phyloP scores from a whole-genome alignment of 176 grass and related monocot genomes.

The Urochloa ruziziensis region DNA sequence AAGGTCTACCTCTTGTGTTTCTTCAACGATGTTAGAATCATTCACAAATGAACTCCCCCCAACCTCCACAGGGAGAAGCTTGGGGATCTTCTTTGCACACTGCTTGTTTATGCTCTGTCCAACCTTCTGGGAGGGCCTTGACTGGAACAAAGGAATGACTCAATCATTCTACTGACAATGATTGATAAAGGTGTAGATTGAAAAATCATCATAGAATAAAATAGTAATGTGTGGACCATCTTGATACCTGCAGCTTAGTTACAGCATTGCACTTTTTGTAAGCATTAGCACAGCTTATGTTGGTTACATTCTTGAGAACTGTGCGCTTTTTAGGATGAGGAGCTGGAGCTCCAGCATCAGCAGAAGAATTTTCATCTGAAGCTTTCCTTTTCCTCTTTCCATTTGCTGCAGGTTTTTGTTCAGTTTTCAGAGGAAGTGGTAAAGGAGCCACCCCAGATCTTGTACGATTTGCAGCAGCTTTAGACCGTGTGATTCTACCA shows the following conservation, averaged over 20 bases:
- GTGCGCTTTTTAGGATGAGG: conserved; percentile 44
- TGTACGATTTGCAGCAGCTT: conserved; percentile 38
- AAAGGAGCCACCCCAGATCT: conserved; percentile 15
- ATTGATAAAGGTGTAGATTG: neutral
- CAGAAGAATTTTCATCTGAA: conserved; percentile 45
- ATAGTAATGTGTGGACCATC: conserved; percentile 3
- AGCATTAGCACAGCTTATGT: conserved; percentile 31
- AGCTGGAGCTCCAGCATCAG: conserved; percentile 23
- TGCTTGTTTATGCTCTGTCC: conserved; percentile 29
- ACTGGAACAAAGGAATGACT: conserved; percentile 25
- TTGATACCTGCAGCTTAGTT: conserved; percentile 48
- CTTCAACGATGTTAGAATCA: conserved; percentile 26
- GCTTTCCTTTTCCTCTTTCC: conserved; percentile 44
- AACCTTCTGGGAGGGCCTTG: conserved; percentile 19
- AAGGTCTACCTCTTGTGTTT: conserved; percentile 9
- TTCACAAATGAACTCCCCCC: conserved; percentile 29
- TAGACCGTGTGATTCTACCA: conserved; percentile 57
- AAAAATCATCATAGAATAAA: conserved; percentile 9
- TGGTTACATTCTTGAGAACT: conserved; percentile 64
- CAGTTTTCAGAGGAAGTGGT: conserved; percentile 17
- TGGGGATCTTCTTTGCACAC: conserved; percentile 37
- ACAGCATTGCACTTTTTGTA: conserved; percentile 1
- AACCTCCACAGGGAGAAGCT: conserved; percentile 1
- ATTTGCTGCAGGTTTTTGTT: conserved; percentile 21
- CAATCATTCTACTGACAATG: conserved; percentile 13